Conservation (phyloP, 441 rosid genomes). For the Pelargonium australe region DNA sequence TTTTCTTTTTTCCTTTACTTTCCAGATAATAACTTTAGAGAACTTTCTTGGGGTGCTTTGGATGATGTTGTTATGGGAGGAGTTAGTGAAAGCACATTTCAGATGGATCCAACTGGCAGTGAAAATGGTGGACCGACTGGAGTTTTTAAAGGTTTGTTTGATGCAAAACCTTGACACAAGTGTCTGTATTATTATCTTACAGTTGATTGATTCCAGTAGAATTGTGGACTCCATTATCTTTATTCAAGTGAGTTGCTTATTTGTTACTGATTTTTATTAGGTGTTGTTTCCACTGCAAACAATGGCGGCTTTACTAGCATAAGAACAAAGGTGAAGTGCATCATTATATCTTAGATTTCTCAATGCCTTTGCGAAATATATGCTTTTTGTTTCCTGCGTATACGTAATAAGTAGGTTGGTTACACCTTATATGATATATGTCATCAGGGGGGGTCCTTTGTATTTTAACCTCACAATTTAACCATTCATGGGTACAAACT, state of each 20-base stretch:
- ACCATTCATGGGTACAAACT: too few relatives aligned
- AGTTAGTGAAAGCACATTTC: conserved; percentile 71
- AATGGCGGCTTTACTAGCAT: conserved; percentile 88
- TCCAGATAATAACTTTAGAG: conserved; percentile 55
- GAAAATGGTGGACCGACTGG: conserved; percentile 70
- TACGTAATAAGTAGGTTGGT: background rate
- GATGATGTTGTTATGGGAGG: conserved; percentile 98
- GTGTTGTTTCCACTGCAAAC: conserved; percentile 75
- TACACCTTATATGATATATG: too few relatives aligned
- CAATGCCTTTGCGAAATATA: background rate
- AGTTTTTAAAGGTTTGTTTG: conserved; percentile 58
- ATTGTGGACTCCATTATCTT: background rate
- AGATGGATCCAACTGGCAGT: conserved; percentile 53
- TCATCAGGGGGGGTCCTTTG: too few relatives aligned
- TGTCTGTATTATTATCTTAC: background rate
- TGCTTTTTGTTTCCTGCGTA: background rate
- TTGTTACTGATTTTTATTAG: conserved; percentile 31
- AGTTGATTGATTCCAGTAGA: background rate
- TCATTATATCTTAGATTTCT: conserved; percentile 11
- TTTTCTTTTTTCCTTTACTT: background rate
- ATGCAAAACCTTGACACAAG: conserved; percentile 1
- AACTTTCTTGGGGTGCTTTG: conserved; percentile 85
- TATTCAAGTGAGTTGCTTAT: background rate
- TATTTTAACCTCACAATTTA: too few relatives aligned
- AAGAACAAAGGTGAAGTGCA: conserved; percentile 60